Percentiles rank a stretch among this genome's conserved stretches.
Evolutionary conservation across 2,329 filamentous ascomycete species (phyloP).

Genomic region (Microdochium trichocladiopsis): DNA sequence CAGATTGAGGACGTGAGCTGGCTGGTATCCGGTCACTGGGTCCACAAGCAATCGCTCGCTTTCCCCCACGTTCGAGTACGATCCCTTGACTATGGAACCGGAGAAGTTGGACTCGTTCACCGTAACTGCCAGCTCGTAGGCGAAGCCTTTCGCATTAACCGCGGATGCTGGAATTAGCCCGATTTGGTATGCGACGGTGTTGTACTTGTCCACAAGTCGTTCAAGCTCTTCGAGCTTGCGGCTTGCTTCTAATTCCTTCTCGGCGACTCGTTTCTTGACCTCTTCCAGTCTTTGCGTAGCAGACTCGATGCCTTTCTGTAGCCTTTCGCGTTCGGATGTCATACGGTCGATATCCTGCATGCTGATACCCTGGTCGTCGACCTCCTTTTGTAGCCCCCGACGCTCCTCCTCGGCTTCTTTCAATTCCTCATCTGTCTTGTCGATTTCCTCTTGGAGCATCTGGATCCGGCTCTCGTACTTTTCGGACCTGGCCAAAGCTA

Average conservation of each 20-base stretch:
- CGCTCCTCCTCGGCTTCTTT: constrained; percentile 79
- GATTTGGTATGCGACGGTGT: constrained; percentile 89
- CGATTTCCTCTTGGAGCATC: constrained; percentile 79
- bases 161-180: constrained; percentile 82
- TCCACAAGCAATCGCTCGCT: constrained; percentile 78
- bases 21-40: constrained; percentile 78
- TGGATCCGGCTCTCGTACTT: constrained; percentile 79
- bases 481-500: constrained; percentile 76
- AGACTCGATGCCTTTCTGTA: constrained; percentile 82
- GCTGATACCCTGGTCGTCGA: constrained; percentile 90
- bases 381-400: constrained; percentile 69
- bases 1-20: constrained; percentile 79
- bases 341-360: constrained; percentile 99
- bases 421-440: constrained; percentile 69
- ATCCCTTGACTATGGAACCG: constrained; percentile 46
- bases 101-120: constrained; percentile 77
- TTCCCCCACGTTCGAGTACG: constrained; percentile 35
- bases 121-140: constrained; percentile 81
- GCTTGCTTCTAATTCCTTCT: constrained; percentile 84
- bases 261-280: constrained; percentile 71
- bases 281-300: constrained; percentile 75
- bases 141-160: constrained; percentile 73
- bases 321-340: constrained; percentile 87
- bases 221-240: constrained; percentile 89
- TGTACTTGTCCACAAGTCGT: constrained; percentile 81